These are phyloP conservation scores for Diaporthe amygdali DNA, from an alignment of 2,329 filamentous ascomycete species.

Conservation along the genomic window DNA sequence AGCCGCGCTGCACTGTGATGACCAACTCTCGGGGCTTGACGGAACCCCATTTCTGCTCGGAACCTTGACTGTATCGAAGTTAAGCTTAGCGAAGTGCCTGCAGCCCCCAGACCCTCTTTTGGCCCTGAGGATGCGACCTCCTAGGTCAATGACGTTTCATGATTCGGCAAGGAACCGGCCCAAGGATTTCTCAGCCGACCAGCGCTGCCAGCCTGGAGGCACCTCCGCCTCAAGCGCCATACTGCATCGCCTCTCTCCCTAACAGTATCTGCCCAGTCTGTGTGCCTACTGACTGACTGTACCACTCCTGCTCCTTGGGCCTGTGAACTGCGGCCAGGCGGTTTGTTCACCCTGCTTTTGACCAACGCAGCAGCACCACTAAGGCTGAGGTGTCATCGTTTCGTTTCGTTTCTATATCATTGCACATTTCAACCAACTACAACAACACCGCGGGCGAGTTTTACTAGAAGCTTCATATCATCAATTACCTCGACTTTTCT, in stretches of 20 bases:
- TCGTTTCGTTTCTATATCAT: background rate
- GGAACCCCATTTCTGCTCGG: conserved; percentile 1
- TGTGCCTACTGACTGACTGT: background rate
- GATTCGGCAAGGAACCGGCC: conserved; percentile 8
- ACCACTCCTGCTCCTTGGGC: background rate
- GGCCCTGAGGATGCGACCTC: conserved; percentile 1
- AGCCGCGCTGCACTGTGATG: background rate
- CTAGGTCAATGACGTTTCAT: conserved; percentile 18
- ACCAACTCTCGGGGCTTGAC: background rate
- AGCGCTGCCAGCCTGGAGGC: background rate
- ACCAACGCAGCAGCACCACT: background rate
- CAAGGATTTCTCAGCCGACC: conserved; percentile 1
- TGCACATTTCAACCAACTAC: background rate
- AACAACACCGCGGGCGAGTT: background rate
- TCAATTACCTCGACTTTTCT: background rate
- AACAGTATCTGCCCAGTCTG: too few species aligned
- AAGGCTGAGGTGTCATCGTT: background rate
- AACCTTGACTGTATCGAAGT: conserved; percentile 6
- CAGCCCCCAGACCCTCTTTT: conserved; percentile 19
- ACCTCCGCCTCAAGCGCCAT: conserved; percentile 13
- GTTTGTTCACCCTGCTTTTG: background rate
- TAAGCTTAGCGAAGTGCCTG: conserved; percentile 18
- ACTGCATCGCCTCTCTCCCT: conserved; percentile 10
- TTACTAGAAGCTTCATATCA: background rate
- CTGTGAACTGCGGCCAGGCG: background rate